These are phyloP conservation scores for Yamadazyma mexicana DNA, from an alignment of 1,139 yeast genomes.

Conservation along the genomic window DNA sequence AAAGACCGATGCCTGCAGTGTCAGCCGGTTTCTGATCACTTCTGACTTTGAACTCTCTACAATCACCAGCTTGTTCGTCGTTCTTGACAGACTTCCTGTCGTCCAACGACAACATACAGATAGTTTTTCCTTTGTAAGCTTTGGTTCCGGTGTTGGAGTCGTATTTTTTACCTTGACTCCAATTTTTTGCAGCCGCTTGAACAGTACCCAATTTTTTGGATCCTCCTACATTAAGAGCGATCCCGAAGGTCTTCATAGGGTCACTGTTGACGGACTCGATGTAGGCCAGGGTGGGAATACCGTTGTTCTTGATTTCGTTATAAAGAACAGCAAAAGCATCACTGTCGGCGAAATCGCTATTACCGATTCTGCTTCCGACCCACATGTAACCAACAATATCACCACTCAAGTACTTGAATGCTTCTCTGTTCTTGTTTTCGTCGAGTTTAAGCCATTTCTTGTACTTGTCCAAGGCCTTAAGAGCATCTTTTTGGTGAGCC, in stretches of 20 bases:
- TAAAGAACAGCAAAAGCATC: constrained; percentile 13
- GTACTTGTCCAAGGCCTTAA: constrained; percentile 11
- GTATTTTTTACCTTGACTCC: constrained; percentile 15
- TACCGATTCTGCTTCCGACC: constrained; percentile 18
- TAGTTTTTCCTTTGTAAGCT: constrained; percentile 5
- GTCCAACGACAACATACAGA: constrained; percentile 8
- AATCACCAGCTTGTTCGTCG: constrained; percentile 12
- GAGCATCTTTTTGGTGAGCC: constrained; percentile 11
- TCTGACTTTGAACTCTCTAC: constrained; percentile 8
- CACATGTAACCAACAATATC: constrained; percentile 15
- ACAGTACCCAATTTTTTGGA: constrained; percentile 8
- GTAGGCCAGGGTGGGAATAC: constrained; percentile 15
- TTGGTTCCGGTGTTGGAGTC: constrained; percentile 11
- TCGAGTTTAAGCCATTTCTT: constrained; percentile 11
- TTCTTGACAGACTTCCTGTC: constrained; percentile 9
- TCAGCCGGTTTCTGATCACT: constrained; percentile 2
- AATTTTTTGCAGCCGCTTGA: constrained; percentile 16
- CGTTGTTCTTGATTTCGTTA: constrained; percentile 14
- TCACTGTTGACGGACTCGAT: constrained; percentile 14
- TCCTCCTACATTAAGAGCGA: constrained; percentile 13
- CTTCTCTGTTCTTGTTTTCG: constrained; percentile 9
- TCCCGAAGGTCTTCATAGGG: constrained; percentile 15
- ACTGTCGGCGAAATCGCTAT: constrained; percentile 14
- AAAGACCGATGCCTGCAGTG: constrained; percentile 14
- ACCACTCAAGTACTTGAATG: constrained; percentile 11